Conservation (phyloP, 2,329 filamentous ascomycete genomes). For the Ilyonectria mors-panacis region DNA sequence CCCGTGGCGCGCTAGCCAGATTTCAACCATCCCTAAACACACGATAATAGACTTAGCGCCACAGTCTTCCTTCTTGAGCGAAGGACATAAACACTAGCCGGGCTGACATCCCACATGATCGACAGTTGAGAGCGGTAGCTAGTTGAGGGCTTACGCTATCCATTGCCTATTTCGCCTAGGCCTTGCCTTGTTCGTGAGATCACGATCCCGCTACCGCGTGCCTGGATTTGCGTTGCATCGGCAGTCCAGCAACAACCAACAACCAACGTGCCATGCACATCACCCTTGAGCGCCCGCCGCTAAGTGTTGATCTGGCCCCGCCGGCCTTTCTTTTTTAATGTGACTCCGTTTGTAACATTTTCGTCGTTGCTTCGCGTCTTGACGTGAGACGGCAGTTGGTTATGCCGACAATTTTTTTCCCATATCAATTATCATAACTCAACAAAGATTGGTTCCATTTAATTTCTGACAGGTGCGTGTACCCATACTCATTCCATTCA, state of each 20-base stretch:
- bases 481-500: background rate
- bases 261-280: background rate
- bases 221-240: background rate
- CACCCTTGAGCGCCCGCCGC: background rate
- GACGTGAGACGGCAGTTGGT: background rate
- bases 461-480: background rate
- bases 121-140: no score
- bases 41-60: constrained; percentile 4
- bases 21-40: constrained; percentile 1
- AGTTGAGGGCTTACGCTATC: background rate
- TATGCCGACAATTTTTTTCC: background rate
- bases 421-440: background rate
- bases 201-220: background rate
- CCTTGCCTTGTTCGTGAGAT: background rate
- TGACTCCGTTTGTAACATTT: background rate
- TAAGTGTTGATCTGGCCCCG: background rate
- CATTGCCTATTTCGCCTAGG: background rate
- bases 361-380: background rate
- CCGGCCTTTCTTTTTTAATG: background rate
- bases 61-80: background rate
- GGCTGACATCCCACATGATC: background rate
- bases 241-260: background rate
- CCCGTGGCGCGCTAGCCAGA: constrained; percentile 35
- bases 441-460: background rate
- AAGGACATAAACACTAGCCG: background rate